phyloP scores from a whole-genome alignment of 2,329 filamentous ascomycete genomes.

The Fusarium sp. region DNA sequence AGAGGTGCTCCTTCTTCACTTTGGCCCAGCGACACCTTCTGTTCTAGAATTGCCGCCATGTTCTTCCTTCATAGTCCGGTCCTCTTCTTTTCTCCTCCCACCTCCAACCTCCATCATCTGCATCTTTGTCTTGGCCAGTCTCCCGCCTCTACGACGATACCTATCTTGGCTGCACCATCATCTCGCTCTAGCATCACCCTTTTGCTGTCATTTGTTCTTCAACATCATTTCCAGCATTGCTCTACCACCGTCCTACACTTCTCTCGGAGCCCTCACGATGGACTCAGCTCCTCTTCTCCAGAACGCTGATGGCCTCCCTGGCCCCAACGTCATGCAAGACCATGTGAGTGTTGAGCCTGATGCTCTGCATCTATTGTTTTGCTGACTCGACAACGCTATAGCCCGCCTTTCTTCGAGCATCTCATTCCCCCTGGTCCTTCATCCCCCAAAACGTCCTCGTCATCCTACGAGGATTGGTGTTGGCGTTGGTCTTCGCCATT shows the following conservation, averaged over 20 bases:
- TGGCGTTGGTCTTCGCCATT: constrained; percentile 57
- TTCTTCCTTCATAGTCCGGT: neutral
- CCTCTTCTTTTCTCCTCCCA: constrained; percentile 8
- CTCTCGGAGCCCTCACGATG: constrained; percentile 39
- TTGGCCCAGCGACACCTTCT: constrained; percentile 4
- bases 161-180: constrained; percentile 21
- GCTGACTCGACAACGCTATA: constrained; percentile 43
- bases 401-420: constrained; percentile 63
- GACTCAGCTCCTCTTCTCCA: constrained; percentile 52
- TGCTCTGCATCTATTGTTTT: neutral
- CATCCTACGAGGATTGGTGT: constrained; percentile 55
- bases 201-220: neutral
- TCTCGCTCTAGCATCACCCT: constrained; percentile 20
- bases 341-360: constrained; percentile 46
- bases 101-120: constrained; percentile 26
- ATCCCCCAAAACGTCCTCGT: constrained; percentile 60
- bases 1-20: neutral
- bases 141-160: constrained; percentile 18
- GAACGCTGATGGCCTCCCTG: constrained; percentile 46
- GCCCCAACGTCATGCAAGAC: constrained; percentile 50
- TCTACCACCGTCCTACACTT: neutral
- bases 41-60: neutral
- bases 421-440: constrained; percentile 62
- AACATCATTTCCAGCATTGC: constrained; percentile 1
- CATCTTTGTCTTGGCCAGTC: constrained; percentile 8